Evolutionary conservation across 176 grass and related monocot genomes (phyloP), one percentile per base, ranked within the genome.

Genomic region (Oryza coarctata): DNA sequence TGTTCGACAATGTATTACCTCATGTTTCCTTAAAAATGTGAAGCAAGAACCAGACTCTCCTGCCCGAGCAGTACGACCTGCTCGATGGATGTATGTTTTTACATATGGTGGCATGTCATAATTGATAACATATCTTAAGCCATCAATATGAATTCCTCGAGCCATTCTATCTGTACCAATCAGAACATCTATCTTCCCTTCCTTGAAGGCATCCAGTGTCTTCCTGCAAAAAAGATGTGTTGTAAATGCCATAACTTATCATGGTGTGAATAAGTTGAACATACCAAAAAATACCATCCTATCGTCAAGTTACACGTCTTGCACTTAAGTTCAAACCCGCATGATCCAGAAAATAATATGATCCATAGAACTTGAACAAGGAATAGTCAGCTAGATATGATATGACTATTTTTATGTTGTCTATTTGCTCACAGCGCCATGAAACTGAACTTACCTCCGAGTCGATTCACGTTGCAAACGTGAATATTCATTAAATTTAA

Each of bases 131-230:
- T 94, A 93, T 93, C 68, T 98, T 80, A 94, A 87, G 52, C 88
- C 92, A 86, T 94, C 90, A n/a, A 94, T 91, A 82, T 94, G 92
- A 89, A 98, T 98, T 88, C 95, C 95, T 73, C 95, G 86, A 66
- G 95, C 94, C 95, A 98, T 98, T 76, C 90, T 94, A 89, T 98
- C 92, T 22, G 95, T 94, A 62, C 92, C 92, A 34, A 98, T 91
- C 35, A 98, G 86, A 69, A 98, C 95, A 84, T 98, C 84, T 20
- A 91, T 84, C 65, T 82, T 66, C 34, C 95, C 95, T 92, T 95
- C 88, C 86, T 89, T 98, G 85, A 98, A 94, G 12, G 86, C 81
- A 67, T 88, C 88, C 65, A 98, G 74, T 77, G 86, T 94, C 87
- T 98, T 94, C 74, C 95, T 97, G 77, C 65, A 87, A 68, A 45